Evolutionary conservation across 2,329 filamentous ascomycete genomes (phyloP).

Genomic region (Rutstroemia sp.): DNA sequence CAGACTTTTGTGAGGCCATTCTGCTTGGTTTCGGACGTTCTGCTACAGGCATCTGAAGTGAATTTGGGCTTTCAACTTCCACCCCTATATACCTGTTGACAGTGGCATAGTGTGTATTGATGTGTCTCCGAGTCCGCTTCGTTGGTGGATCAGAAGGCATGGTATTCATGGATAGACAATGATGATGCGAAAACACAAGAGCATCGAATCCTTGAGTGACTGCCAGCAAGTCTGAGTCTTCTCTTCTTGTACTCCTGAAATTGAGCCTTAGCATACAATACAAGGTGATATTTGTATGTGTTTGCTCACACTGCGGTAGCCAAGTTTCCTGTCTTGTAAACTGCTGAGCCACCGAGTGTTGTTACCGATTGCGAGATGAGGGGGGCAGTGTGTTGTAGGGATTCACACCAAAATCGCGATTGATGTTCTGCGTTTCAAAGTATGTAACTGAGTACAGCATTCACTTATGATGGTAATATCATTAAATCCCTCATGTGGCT

Average conservation of each 20-base stretch:
- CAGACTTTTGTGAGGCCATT: not conserved
- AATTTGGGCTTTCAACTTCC: not conserved
- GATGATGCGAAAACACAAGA: constrained; percentile 1
- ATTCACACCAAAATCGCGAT: not conserved
- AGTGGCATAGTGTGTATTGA: not conserved
- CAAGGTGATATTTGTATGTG: not conserved
- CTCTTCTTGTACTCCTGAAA: not conserved
- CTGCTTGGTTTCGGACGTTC: not conserved
- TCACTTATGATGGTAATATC: not conserved
- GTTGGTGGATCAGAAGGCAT: not conserved
- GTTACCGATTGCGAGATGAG: too few species aligned
- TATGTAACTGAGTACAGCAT: not conserved
- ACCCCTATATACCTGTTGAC: not conserved
- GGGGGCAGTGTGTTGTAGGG: not conserved
- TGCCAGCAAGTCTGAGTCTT: not conserved
- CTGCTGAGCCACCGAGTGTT: too few species aligned
- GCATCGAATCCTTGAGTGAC: not conserved
- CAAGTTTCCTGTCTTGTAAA: not conserved
- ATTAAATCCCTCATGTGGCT: not conserved
- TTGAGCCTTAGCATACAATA: not conserved
- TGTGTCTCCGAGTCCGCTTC: not conserved
- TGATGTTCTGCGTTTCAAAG: too few species aligned
- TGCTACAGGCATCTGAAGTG: not conserved
- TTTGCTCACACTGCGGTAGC: not conserved
- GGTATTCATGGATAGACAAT: not conserved